Percentiles rank a stretch among this genome's conserved stretches.
phyloP scores from a whole-genome alignment of 2,329 filamentous ascomycete species.

The Zymoseptoria ardabiliae region DNA sequence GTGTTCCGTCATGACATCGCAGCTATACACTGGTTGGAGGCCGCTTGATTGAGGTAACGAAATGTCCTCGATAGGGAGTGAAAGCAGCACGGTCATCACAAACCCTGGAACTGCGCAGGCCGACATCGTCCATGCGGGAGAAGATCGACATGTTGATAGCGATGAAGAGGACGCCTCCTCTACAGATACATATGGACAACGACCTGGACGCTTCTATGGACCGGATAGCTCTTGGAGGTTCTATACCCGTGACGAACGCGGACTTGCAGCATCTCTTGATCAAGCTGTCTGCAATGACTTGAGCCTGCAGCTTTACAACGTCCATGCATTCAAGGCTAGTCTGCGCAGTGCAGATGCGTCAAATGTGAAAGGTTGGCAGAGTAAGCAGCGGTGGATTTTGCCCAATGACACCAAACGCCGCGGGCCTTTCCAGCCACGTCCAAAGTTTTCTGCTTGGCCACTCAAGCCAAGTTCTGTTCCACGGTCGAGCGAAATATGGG shows the following conservation, averaged over 20 bases:
- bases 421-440: slow-evolving; percentile 40
- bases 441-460: slow-evolving; percentile 81
- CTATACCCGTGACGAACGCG: slow-evolving; percentile 56
- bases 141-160: not conserved
- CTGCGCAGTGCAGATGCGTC: slow-evolving; percentile 11
- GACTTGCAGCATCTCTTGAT: slow-evolving; percentile 56
- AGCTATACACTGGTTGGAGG: not conserved
- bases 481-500: slow-evolving; percentile 45
- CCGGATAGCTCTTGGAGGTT: slow-evolving; percentile 58
- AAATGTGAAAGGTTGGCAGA: slow-evolving; percentile 30
- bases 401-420: slow-evolving; percentile 24
- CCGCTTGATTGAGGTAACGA: not conserved
- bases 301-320: slow-evolving; percentile 70
- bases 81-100: not conserved
- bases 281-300: slow-evolving; percentile 60
- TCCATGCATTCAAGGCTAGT: slow-evolving; percentile 59
- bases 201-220: slow-evolving; percentile 64
- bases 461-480: slow-evolving; percentile 57
- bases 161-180: slow-evolving; percentile 2
- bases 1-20: no score
- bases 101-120: not conserved
- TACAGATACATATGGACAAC: slow-evolving; percentile 13
- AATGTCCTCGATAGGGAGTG: slow-evolving; percentile 16
- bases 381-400: slow-evolving; percentile 35
- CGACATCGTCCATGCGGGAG: not conserved